Evolutionary conservation across 2,329 filamentous ascomycete genomes (phyloP), one percentile per base, ranked within the genome.

Genomic region (Endothia cerciana): DNA sequence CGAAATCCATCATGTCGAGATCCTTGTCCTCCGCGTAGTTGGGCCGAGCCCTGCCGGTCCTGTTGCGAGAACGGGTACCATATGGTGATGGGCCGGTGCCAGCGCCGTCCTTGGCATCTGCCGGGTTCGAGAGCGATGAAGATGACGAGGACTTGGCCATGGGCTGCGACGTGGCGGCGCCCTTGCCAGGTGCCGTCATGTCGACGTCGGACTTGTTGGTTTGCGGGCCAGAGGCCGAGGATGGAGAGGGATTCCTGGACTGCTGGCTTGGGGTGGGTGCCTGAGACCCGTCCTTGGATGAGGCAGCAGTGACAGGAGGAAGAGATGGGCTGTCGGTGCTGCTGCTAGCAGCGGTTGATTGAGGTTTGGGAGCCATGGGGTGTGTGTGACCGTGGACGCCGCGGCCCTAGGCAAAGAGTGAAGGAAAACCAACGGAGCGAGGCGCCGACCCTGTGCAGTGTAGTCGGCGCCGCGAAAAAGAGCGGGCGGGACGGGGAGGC

Each of bases 21-120:
- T 97, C 94, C 79, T 87, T 91, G 78, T 94, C 92, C 80, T 99
- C 95, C 60, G 95, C 94, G 78, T 99, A 99, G 79, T 99, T 99
- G 71, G 91, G 89, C 71, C 95, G 91, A 72, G 91, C 85, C 71
- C 86, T 88, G 73, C 91, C 91, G 65, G 87, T 89, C 74, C 94
- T 90, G 79, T 97, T 97, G 77, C 95, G 91, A 72, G 94, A 97
- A 73, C 94, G 91, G 76, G 95, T 99, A 74, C 94, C 94, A 79
- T 99, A 97, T 58, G 88, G 89, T 71, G 88, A 89, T 60, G 90
- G 82, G 36, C 79, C 81, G 70, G 85, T 84, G 71, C 80, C 75
- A 70, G 79, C 79, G 70, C 75, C 77, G 67, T 87, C 85, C 74
- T 84, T 87, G 65, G 78, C 74, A 58, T 79, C 75, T 67, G 59